Evolutionary conservation across 2,329 filamentous ascomycete species (phyloP), one percentile per base, ranked within the genome.

Genomic region (Bipolaris sorokiniana): DNA sequence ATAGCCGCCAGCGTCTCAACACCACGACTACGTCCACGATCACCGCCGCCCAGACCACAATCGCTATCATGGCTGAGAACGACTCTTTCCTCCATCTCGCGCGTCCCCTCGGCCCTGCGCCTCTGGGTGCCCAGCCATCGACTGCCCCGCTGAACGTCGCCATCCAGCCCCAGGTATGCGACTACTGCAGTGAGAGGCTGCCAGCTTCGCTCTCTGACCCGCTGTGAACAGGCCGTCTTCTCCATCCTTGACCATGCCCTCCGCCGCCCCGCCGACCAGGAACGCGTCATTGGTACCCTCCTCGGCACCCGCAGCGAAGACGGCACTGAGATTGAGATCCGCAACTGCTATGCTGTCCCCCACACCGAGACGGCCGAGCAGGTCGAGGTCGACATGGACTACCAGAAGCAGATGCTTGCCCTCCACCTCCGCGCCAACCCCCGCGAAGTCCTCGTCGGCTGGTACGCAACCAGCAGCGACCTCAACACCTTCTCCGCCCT

Each of bases 331-430:
- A 91, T 96, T 73, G 92, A 96, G 80, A 95, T 99, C 73, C 89
- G 92, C 76, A 96, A 92, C 75, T 94, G 92, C 82, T 99, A 99
- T 78, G 95, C 95, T 68, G 96, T 99, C 74, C 93, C 94, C 67
- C 95, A 99, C 83, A 98, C 94, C 68, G 95, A 99, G 82, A 97
- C 94, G 69, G 90, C 93, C 77, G 95, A 99, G 80, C 95, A 99
- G 81, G 95, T 99, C 72, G 95, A 99, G 81, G 95, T 99, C 64
- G 95, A 99, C 77, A 96, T 99, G 85, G 95, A 99, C 81, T 99
- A 98, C 81, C 95, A 99, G 82, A 98, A 98, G 86, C 93, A 94
- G 79, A 99, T 99, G 95, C 88, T 98, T 56, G 90, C 91, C 58
- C 84, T 99, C 70, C 94, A 97, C 77, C 88, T 98, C 68, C 94